Evolutionary conservation across 2,329 filamentous ascomycete genomes (phyloP), one percentile per base, ranked within the genome.

Genomic region (Colletotrichum destructivum): DNA sequence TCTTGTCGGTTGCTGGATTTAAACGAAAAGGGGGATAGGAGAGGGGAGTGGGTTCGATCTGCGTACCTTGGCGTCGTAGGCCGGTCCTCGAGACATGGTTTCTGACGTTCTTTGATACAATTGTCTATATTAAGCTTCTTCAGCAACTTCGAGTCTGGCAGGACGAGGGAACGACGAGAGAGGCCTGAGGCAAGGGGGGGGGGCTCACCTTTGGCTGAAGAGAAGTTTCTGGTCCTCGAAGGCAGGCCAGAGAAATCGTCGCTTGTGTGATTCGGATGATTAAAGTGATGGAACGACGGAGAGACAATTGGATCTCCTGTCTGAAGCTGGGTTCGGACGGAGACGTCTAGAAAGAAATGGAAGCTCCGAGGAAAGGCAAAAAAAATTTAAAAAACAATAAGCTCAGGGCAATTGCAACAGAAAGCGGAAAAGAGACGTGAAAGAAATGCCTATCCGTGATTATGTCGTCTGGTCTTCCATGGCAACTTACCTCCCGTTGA

Each of bases 1-100:
- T 38, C 15, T n/a, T 21, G 66, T 68, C n/a, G 56, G 65, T 46
- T 40, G 11, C 18, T 15, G n/a, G 4, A 5, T 13, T 23, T 11
- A 18, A 26, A 23, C 3, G 9, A 2, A 42, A 57, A 21, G 40
- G 54, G 54, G n/a, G 31, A 12, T 44, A 44, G 21, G 16, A 16
- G 2, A 1, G 15, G n/a, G 15, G 11, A 4, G 13, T n/a, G 0
- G 2, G 12, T 15, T 21, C 11, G 18, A 8, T 59, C 16, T 18
- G 26, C 21, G 1, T 35, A 49, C 59, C 44, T 61, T 5, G 44
- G 44, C 42, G 44, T 61, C 59, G 59, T 61, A 61, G 59, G 59
- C 26, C 1, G 44, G 44, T 9, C 59, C 26, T 11, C 44, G 44
- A 47, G 59, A 61, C 59, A 61, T 61, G 0, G 9, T 61, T 57